These are phyloP conservation scores for Verbena officinalis DNA, from an alignment of 257 asterid genomes.

Conservation along the genomic window DNA sequence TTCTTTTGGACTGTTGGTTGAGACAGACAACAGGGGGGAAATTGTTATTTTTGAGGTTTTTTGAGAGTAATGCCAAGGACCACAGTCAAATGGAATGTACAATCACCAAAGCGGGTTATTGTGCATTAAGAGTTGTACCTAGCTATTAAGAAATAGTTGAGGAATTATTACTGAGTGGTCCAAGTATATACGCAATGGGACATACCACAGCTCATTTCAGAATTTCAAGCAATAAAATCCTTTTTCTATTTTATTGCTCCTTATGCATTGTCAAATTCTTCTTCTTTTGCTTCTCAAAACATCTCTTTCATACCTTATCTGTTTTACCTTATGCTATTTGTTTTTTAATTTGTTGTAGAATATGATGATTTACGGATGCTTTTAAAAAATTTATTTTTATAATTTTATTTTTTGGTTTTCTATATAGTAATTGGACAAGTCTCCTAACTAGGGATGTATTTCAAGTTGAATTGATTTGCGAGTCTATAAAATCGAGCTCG, in stretches of 20 bases:
- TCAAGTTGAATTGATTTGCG: no score
- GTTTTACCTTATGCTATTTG: no score
- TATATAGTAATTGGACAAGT: no score
- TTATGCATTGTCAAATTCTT: constrained; percentile 16
- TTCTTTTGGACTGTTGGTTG: neutral
- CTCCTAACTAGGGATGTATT: no score
- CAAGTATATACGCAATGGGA: constrained; percentile 6
- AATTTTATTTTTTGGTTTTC: no score
- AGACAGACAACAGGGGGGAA: neutral
- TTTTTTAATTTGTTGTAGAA: no score
- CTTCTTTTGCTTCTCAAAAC: constrained; percentile 15
- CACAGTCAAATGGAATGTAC: constrained; percentile 35
- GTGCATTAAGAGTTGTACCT: constrained; percentile 32
- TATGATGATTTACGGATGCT: no score
- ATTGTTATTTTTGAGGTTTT: constrained; percentile 17
- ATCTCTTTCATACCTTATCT: no score
- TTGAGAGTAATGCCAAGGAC: constrained; percentile 26
- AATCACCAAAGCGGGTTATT: constrained; percentile 30
- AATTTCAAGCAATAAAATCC: constrained; percentile 18
- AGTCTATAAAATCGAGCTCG: no score
- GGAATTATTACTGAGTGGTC: constrained; percentile 27
- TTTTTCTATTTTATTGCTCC: neutral
- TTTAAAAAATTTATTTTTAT: no score
- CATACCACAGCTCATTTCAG: constrained; percentile 33
- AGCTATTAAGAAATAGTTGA: no score